Conservation (phyloP, 768 basidiomycete genomes). For the Termitomyces sp. region DNA sequence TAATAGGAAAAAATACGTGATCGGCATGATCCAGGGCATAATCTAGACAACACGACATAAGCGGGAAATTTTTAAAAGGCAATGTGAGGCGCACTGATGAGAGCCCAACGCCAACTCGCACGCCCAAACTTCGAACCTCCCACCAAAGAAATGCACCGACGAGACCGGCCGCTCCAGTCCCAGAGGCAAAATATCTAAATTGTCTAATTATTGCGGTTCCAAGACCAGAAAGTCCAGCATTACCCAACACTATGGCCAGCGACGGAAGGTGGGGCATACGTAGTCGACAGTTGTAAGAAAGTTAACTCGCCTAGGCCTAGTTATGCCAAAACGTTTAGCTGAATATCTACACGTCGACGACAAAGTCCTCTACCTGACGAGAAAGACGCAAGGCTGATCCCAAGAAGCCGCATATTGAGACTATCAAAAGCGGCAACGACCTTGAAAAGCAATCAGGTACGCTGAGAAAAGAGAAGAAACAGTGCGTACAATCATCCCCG, state of each 20-base stretch:
- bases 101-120: constrained; percentile 75
- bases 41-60: constrained; percentile 43
- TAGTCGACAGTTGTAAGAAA: constrained; percentile 89
- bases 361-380: constrained; percentile 58
- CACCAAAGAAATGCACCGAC: constrained; percentile 95
- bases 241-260: constrained; percentile 82
- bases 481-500: constrained; percentile 75
- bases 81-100: constrained; percentile 55
- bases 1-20: constrained; percentile 73
- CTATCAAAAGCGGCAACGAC: constrained; percentile 70
- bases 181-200: constrained; percentile 84
- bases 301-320: constrained; percentile 91
- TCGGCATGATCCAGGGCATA: constrained; percentile 75
- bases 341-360: not conserved
- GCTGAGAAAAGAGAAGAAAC: constrained; percentile 20
- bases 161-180: constrained; percentile 92
- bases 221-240: constrained; percentile 10
- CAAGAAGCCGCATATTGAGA: constrained; percentile 66
- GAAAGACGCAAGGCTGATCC: constrained; percentile 78
- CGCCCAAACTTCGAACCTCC: constrained; percentile 82
- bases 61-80: not conserved
- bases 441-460: constrained; percentile 29
- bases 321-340: not conserved
- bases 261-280: constrained; percentile 61
- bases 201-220: not conserved